Conservation (phyloP, 495 filamentous ascomycete genomes). For the Polyplosphaeria fusca region DNA sequence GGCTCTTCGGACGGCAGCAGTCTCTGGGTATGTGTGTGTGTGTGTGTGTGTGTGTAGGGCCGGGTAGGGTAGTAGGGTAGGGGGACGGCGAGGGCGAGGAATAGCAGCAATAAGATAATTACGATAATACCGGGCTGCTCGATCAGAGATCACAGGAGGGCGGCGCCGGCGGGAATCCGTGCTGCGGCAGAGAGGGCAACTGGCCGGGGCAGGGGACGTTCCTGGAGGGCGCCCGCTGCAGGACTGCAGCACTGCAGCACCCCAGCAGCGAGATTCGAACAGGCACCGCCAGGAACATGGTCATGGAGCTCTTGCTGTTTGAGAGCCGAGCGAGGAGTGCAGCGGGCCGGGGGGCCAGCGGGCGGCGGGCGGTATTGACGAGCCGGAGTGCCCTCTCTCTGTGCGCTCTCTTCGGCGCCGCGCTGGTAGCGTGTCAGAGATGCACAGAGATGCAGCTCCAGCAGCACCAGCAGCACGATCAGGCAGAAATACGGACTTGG, state of each 20-base stretch:
- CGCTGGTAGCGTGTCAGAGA: slow-evolving; percentile 25
- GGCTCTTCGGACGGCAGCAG: slow-evolving; percentile 1
- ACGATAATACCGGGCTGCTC: slow-evolving; percentile 4
- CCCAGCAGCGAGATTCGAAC: slow-evolving; percentile 18
- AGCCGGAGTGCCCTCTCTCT: neutral
- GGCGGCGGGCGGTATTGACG: slow-evolving; percentile 3
- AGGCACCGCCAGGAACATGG: slow-evolving; percentile 27
- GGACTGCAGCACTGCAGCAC: neutral
- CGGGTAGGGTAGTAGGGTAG: neutral
- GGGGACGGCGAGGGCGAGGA: slow-evolving; percentile 4
- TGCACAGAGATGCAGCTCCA: slow-evolving; percentile 13
- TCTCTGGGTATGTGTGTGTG: slow-evolving; percentile 17
- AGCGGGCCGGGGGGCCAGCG: slow-evolving; percentile 3
- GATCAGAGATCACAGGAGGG: neutral
- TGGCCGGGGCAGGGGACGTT: slow-evolving; percentile 2
- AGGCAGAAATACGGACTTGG: slow-evolving; percentile 23
- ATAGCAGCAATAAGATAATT: slow-evolving; percentile 8
- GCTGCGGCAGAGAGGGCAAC: slow-evolving; percentile 20
- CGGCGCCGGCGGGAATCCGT: slow-evolving; percentile 4
- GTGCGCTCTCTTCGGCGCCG: slow-evolving; percentile 6
- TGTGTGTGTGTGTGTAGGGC: too few species aligned
- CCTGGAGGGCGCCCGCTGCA: neutral
- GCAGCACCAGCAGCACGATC: too few species aligned
- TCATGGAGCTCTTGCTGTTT: slow-evolving; percentile 30
- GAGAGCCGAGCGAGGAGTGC: slow-evolving; percentile 26